These are phyloP conservation scores for Suhomyces anneliseae DNA, from an alignment of 1,139 yeast species.

Conservation along the genomic window DNA sequence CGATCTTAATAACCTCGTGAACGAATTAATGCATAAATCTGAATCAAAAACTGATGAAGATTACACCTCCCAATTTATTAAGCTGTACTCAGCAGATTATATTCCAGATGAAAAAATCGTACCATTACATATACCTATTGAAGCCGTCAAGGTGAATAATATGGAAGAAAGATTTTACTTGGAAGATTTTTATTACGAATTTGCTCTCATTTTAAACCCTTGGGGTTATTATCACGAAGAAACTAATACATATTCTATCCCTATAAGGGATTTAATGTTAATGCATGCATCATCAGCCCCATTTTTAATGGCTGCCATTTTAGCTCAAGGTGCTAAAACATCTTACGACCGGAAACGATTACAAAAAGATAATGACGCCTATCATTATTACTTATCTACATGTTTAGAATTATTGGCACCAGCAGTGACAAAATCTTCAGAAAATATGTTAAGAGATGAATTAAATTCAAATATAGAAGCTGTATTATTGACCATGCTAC, in stretches of 20 bases:
- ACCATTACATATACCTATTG: constrained; percentile 14
- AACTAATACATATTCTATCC: constrained; percentile 14
- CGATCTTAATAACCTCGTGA: constrained; percentile 21
- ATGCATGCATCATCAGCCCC: constrained; percentile 19
- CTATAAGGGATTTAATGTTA: constrained; percentile 19
- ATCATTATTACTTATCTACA: constrained; percentile 17
- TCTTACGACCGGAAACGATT: constrained; percentile 13
- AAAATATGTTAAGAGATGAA: constrained; percentile 9
- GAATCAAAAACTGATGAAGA: constrained; percentile 12
- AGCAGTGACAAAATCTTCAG: constrained; percentile 14
- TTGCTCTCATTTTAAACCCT: constrained; percentile 19
- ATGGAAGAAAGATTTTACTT: constrained; percentile 17
- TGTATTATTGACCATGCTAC: constrained; percentile 20
- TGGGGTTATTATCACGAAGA: constrained; percentile 17
- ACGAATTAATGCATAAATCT: constrained; percentile 17
- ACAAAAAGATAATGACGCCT: constrained; percentile 19
- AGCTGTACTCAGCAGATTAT: constrained; percentile 3
- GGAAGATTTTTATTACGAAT: constrained; percentile 19
- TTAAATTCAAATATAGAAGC: constrained; percentile 18
- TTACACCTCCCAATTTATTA: constrained; percentile 6
- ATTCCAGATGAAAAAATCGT: constrained; percentile 1
- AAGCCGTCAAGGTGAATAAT: constrained; percentile 12
- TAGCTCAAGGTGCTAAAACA: constrained; percentile 21
- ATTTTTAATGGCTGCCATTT: constrained; percentile 20
- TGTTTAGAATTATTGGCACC: constrained; percentile 21